Evolutionary conservation across 2,329 filamentous ascomycete species (phyloP), one percentile per base, ranked within the genome.

Genomic region (Metarhizium anisopliae): DNA sequence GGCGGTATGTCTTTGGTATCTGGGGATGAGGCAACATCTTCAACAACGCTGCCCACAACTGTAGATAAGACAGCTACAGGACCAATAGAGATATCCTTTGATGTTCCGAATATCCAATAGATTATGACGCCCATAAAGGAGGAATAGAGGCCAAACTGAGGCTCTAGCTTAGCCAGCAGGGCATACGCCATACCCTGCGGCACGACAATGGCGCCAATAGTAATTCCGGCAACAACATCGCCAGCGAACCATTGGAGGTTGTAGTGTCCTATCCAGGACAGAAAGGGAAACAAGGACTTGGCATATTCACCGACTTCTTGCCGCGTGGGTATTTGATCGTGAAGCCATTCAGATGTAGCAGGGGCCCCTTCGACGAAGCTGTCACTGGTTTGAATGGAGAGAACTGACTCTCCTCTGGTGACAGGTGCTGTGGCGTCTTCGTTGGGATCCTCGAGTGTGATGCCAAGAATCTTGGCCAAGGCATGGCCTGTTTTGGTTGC

Each of bases 61-160:
- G 89, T 95, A 1, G 92, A 97, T 81, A 97, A 88, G 62, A 97
- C 94, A 42, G 94, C 94, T 51, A 97, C 94, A 36, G 93, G 93
- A 16, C 93, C 93, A 56, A 97, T 97, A 10, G 93, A 96, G 66
- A 99, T 97, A 70, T 99, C 93, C 69, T 97, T 99, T 14, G 93
- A 96, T 0, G 94, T 99, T 38, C 92, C 94, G 66, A 97, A 97
- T 67, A 96, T 88, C 93, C 93, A 97, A 73, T 99, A 99, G 59
- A 96, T 79, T 59, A 96, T 70, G 16, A 95, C 92, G 52, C 93
- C 94, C 81, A 96, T 94, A 68, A 99, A 97, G 0, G 93, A 96
- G 0, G 93, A 94, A 58, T 74, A 75, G 1, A 97, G 80, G 53
- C 93, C 93, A 66, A 86, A 97, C 67, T 97, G 80, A 6, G 87